Percentiles rank a stretch among this genome's conserved stretches.
phyloP scores from a whole-genome alignment of 2,329 filamentous ascomycete species.

The Penicillium psychrosexuale region DNA sequence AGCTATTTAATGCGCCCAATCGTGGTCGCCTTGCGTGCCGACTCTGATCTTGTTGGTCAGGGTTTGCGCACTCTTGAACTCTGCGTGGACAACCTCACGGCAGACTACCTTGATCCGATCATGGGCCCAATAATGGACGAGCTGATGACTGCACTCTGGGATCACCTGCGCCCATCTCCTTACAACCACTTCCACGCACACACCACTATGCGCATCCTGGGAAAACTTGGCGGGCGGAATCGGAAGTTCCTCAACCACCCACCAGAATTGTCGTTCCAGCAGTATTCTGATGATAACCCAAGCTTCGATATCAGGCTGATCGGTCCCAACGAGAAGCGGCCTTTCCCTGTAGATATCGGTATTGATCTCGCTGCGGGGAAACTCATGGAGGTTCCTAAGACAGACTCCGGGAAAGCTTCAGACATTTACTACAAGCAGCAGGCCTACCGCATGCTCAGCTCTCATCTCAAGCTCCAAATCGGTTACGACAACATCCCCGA shows the following conservation, averaged over 20 bases:
- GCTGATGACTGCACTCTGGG: constrained; percentile 94
- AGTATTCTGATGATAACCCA: constrained; percentile 80
- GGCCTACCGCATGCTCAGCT: constrained; percentile 79
- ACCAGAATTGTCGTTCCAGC: constrained; percentile 75
- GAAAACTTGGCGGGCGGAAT: constrained; percentile 92
- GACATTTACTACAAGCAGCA: constrained; percentile 92
- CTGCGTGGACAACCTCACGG: constrained; percentile 96
- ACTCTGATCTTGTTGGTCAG: constrained; percentile 90
- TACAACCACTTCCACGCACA: constrained; percentile 98
- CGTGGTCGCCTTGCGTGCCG: constrained; percentile 89
- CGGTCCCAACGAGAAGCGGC: constrained; percentile 81
- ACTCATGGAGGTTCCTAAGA: constrained; percentile 73
- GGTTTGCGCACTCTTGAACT: constrained; percentile 89
- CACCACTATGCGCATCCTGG: constrained; percentile 94
- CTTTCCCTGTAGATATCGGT: constrained; percentile 82
- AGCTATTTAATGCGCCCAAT: constrained; percentile 96
- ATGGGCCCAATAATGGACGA: constrained; percentile 99
- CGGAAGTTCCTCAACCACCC: constrained; percentile 92
- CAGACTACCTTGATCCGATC: constrained; percentile 96
- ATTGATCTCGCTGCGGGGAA: constrained; percentile 87
- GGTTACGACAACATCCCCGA: constrained; percentile 85
- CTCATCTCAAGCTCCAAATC: constrained; percentile 86
- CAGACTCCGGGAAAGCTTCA: constrained; percentile 54
- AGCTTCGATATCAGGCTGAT: constrained; percentile 88
- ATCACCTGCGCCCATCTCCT: constrained; percentile 87